These are phyloP conservation scores for Euphorbia tirucalli DNA, from an alignment of 345 rosid species.

Conservation along the genomic window DNA sequence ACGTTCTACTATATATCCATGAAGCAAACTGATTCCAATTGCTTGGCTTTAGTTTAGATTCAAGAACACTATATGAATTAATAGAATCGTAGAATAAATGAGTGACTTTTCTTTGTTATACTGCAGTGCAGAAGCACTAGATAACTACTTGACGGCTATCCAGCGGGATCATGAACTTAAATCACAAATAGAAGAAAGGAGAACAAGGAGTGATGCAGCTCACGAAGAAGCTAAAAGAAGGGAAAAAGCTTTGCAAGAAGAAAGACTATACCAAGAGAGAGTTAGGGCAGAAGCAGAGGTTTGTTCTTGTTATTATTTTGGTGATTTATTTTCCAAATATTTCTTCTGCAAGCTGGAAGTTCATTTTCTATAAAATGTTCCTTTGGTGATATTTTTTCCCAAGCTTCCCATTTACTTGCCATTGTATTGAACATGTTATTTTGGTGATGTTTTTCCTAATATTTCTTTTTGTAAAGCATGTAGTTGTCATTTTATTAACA, in stretches of 20 bases:
- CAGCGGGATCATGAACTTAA: slow-evolving; percentile 78
- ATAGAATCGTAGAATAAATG: neutral
- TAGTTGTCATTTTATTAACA: too few relatives aligned
- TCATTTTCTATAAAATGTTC: too few relatives aligned
- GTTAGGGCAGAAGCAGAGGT: slow-evolving; percentile 91
- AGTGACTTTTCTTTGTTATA: neutral
- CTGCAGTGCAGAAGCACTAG: slow-evolving; percentile 91
- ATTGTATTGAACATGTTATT: too few relatives aligned
- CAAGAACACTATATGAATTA: neutral
- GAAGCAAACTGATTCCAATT: neutral
- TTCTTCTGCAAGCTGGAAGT: neutral
- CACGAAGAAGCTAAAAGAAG: slow-evolving; percentile 82
- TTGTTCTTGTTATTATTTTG: slow-evolving; percentile 21
- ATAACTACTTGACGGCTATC: slow-evolving; percentile 74
- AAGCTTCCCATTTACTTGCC: too few relatives aligned
- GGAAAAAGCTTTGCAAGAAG: slow-evolving; percentile 78
- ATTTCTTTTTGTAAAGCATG: too few relatives aligned
- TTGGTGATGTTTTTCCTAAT: too few relatives aligned
- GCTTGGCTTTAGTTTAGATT: neutral
- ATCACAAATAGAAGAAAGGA: slow-evolving; percentile 90
- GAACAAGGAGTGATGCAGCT: slow-evolving; percentile 76
- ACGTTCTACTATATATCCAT: neutral
- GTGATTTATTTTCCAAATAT: neutral
- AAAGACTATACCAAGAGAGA: slow-evolving; percentile 73
- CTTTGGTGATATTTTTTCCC: too few relatives aligned